A percentile compares a stretch with the other conserved stretches of the same genome.
phyloP scores from a whole-genome alignment of 305 asterid genomes.

The Solanum aculeatissimum region DNA sequence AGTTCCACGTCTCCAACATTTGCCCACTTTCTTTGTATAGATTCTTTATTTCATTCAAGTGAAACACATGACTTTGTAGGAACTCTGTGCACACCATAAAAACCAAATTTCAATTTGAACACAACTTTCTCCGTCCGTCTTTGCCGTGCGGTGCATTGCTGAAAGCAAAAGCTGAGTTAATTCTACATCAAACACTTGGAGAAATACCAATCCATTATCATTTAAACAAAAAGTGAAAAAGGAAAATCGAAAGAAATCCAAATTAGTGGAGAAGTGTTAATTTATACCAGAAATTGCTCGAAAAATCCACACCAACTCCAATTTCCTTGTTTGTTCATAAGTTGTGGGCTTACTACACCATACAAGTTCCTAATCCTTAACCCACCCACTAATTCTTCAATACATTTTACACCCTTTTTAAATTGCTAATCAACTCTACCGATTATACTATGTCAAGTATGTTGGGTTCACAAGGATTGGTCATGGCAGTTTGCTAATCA shows the following conservation, averaged over 20 bases:
- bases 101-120: neutral
- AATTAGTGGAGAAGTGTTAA: neutral
- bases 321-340: neutral
- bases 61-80: neutral
- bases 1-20: neutral
- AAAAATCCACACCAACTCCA: neutral
- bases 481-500: too few species aligned
- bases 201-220: neutral
- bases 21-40: neutral
- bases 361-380: neutral
- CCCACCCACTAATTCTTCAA: neutral
- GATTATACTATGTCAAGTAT: constrained; percentile 22
- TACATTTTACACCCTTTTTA: neutral
- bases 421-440: neutral
- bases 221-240: neutral
- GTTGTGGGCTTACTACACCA: neutral
- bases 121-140: neutral
- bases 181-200: neutral
- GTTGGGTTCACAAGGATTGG: constrained; percentile 62
- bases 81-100: neutral
- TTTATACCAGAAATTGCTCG: neutral
- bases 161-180: neutral
- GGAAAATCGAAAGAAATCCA: neutral
- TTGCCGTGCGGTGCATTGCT: constrained; percentile 3
- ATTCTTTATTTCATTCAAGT: neutral